These are phyloP conservation scores for Dactylis glomerata DNA, from an alignment of 176 grass and related monocot species.

Conservation along the genomic window DNA sequence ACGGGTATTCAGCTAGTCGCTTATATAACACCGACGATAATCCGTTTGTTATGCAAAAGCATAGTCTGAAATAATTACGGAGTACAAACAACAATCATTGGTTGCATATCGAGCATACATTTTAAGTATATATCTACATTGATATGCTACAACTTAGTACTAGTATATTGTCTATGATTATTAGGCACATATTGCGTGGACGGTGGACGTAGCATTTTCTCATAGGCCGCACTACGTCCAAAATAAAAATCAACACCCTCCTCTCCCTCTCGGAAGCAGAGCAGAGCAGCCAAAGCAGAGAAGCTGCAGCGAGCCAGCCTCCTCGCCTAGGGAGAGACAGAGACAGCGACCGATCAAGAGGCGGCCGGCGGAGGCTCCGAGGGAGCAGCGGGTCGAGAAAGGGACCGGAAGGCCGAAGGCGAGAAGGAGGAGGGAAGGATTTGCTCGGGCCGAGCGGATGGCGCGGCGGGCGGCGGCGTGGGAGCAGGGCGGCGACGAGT, in stretches of 20 bases:
- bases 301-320: background rate
- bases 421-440: background rate
- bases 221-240: background rate
- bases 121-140: no score
- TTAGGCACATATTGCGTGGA: background rate
- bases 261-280: background rate
- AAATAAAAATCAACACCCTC: slow-evolving; percentile 26
- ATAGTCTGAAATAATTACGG: background rate
- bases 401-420: background rate
- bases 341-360: background rate
- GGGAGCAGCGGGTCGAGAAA: background rate
- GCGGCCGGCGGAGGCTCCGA: slow-evolving; percentile 24
- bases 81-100: no score
- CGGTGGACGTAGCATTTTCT: slow-evolving; percentile 15
- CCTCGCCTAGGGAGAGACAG: background rate
- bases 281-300: background rate
- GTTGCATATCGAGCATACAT: background rate
- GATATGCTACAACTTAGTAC: no score
- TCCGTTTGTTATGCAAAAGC: background rate
- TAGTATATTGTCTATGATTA: no score
- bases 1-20: no score
- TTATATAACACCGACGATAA: background rate
- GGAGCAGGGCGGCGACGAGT: slow-evolving; percentile 69
- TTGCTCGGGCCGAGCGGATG: slow-evolving; percentile 13
- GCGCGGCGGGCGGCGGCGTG: slow-evolving; percentile 50